Evolutionary conservation across 2,329 filamentous ascomycete species (phyloP), one percentile per base, ranked within the genome.

Genomic region (Cytospora leucostoma): DNA sequence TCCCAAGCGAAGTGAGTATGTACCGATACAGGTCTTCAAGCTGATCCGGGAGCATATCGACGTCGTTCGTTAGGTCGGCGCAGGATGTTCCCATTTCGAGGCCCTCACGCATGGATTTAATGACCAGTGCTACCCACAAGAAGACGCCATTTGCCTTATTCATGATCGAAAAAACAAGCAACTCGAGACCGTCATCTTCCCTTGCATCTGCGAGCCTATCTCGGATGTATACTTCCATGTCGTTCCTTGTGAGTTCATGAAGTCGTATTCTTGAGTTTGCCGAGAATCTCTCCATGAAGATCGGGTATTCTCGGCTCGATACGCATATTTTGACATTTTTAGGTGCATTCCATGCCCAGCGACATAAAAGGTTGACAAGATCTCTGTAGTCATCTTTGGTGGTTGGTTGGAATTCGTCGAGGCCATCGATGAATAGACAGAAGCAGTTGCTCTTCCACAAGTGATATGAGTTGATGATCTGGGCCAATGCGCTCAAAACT

Each of bases 111-210:
- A 59, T 12, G n/a, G 56, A 52, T 37, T 59, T 59, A 0, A 59
- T 47, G 2, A 59, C 56, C 10, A 59, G 56, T 33, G 56, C 47
- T 7, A 59, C 56, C 56, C 56, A 59, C 19, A 59, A n/a, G 47
- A 59, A 59, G 15, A 59, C 56, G 7, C 56, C 56, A 17, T 52
- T 32, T 7, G 56, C 56, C 34, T 59, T 59, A 7, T 37, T 12
- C 44, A 59, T 59, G 2, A 59, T 59, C 21, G 33, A 52, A 8
- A 47, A 40, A 19, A 59, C 49, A n/a, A 59, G 56, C n/a, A 2
- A 11, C 33, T 59, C 49, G 12, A 59, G 38, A 13, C 11, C 21
- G 2, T 33, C 33, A 13, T 59, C 34, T 32, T 11, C 6, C 15
- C 49, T 59, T 0, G 47, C 47, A 15, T 59, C 47, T 1, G 34